Evolutionary conservation across 2,329 filamentous ascomycete genomes (phyloP), one percentile per base, ranked within the genome.

Genomic region (Leptodontidium sp.): DNA sequence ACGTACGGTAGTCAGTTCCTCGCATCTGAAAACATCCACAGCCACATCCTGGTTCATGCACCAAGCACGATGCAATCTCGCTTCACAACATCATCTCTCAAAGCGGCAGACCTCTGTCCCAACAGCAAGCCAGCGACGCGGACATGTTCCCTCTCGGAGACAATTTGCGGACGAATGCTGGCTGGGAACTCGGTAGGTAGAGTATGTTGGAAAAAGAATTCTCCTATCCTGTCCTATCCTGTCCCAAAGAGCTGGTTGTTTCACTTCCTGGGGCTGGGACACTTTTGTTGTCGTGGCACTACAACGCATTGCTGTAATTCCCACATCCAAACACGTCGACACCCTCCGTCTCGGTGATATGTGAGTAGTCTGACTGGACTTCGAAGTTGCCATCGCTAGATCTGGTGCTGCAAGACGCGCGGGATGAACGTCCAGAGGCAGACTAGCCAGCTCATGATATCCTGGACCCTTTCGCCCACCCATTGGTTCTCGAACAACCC

Each of bases 231-330:
- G 15, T 45, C 9, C 14, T 8, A 6, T 21, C 35, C 21, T 7
- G 24, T 53, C 26, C 29, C 45, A 3, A 21, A 55, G 24, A 38
- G 32, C 61, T 47, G 26, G 43, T 24, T 61, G 29, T 12, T 29
- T 24, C 29, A 50, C 17, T 38, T 47, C 45, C 43, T 49, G 35
- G 65, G 61, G 50, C 63, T 69, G 64, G 50, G 40, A 59, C 50
- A 15, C 26, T 43, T 26, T 29, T 65, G 26, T 38, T 45, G 21
- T 55, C 53, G 64, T 69, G 63, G 58, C 58, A 63, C 58, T 45
- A 1, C 24, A 57, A 64, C 58, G 67, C 69, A 63, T 67, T 68
- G 69, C 64, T 68, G 53, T 67, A 66, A 65, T 65, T 32, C 67
- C 61, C 67, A 66, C 61, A 61, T 38, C 71, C 69, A 71, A 70